Conservation (phyloP, 2,329 filamentous ascomycete genomes). For the Cladophialophora immunda region DNA sequence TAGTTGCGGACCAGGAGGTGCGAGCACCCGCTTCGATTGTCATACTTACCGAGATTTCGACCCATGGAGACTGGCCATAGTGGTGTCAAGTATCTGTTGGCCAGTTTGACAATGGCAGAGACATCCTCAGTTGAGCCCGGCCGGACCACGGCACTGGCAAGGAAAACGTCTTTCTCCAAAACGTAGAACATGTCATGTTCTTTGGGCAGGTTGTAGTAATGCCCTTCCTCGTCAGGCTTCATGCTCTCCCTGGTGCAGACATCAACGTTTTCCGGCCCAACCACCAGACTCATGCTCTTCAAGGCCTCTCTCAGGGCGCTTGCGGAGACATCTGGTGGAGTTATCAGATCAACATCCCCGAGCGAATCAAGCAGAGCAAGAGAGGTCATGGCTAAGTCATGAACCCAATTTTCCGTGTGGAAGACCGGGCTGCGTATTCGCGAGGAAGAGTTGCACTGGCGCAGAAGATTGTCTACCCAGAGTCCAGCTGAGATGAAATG, state of each 20-base stretch:
- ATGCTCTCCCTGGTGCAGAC: constrained; percentile 10
- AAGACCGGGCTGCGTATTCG: not conserved
- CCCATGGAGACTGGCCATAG: constrained; percentile 48
- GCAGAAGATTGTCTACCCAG: not conserved
- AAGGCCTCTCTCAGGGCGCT: constrained; percentile 3
- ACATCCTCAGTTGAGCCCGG: constrained; percentile 46
- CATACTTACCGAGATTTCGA: constrained; percentile 49
- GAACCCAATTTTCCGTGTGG: not conserved
- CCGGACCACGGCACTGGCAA: constrained; percentile 13
- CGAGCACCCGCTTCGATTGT: not conserved
- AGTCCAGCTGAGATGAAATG: not conserved
- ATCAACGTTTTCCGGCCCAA: constrained; percentile 21
- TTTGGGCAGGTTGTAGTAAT: constrained; percentile 23
- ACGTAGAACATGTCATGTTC: constrained; percentile 23
- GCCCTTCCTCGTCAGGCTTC: constrained; percentile 20
- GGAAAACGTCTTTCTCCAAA: constrained; percentile 22
- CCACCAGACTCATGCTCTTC: not conserved
- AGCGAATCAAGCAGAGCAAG: constrained; percentile 10
- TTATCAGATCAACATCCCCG: not conserved
- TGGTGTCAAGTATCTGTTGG: constrained; percentile 46
- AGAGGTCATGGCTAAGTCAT: not conserved
- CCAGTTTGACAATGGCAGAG: constrained; percentile 42
- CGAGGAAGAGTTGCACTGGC: not conserved
- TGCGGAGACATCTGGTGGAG: constrained; percentile 17
- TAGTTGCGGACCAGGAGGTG: not conserved